These are phyloP conservation scores for Trichoderma atroviride DNA, from an alignment of 2,329 filamentous ascomycete genomes.

Conservation along the genomic window DNA sequence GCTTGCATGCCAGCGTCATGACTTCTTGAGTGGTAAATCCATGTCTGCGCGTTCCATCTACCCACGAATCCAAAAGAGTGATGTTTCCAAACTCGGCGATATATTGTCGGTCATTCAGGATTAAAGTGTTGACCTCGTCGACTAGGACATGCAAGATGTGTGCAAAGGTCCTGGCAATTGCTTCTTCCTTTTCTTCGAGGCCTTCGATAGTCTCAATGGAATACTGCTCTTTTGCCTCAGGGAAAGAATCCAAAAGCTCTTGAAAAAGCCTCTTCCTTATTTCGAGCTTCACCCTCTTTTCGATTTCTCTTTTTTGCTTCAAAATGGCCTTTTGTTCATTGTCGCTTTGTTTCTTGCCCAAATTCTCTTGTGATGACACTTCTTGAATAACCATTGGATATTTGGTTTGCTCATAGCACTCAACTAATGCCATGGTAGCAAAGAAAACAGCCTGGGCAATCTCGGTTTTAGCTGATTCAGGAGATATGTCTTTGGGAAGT, in stretches of 20 bases:
- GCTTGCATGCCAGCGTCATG: constrained; percentile 16
- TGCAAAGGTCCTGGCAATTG: background rate
- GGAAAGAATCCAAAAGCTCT: constrained; percentile 9
- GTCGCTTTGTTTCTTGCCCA: background rate
- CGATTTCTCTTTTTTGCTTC: background rate
- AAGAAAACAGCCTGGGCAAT: constrained; percentile 24
- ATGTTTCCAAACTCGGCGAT: constrained; percentile 26
- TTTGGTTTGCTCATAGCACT: constrained; percentile 6
- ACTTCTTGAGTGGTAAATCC: constrained; percentile 23
- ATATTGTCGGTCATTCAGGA: constrained; percentile 5
- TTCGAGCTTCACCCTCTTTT: constrained; percentile 10
- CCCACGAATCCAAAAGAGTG: constrained; percentile 4
- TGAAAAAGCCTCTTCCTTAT: constrained; percentile 16
- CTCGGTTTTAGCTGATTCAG: constrained; percentile 19
- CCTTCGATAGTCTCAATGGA: background rate
- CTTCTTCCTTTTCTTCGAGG: background rate
- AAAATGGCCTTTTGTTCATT: background rate
- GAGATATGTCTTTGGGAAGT: constrained; percentile 19
- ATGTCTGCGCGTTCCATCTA: constrained; percentile 1
- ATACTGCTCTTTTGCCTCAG: background rate
- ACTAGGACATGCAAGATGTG: constrained; percentile 15
- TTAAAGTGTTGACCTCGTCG: background rate
- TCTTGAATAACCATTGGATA: background rate
- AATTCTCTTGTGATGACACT: background rate
- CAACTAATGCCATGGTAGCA: background rate